Evolutionary conservation across 345 rosid species (phyloP), one percentile per base, ranked within the genome.

Genomic region (Pelargonium nanum): DNA sequence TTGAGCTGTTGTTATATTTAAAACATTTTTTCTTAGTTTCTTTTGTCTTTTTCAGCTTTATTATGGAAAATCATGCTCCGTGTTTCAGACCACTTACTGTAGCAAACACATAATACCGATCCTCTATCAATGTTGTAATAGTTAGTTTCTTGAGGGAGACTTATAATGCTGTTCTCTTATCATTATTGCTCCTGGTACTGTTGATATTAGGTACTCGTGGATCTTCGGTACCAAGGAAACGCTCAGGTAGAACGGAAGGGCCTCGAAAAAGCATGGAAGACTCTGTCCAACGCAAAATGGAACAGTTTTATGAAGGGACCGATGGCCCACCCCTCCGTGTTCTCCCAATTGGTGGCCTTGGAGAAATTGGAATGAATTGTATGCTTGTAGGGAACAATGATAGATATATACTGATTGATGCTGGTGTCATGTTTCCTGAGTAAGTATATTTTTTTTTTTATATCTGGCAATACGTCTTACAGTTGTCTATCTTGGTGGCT

Each of bases 291-390:
- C 93, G 99, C 56, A 93, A 89, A 70, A 83, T 93, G 95, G 97
- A 93, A 53, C 94, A 83, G 76, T 93, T 93, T 71, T 89, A 93
- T 67, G 96, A 93, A 78, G 99, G 99, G 17, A 61, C 85, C 25
- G 71, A 68, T 74, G 99, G 99, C 3, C 99, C 99, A 17, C 99
- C 99, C 1, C 84, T 93, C 21, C 97, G 99, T 59, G 77, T 89
- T 52, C 84, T 93, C 74, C 99, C 99, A 4, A 87, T 93, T 51
- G 99, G 99, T 25, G 99, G 99, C 7, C 83, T 93, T 56, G 99
- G 99, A 65, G 99, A 89, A 79, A 93, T 89, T 65, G 99, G 99
- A 66, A 93, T 93, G 99, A 93, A 93, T 61, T 93, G 99, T 77
- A 93, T 93, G 99, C 97, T 93, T 69, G 97, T 93, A 64, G 99